Base-by-base conservation (phyloP, 164 flowering plant species). In the Houttuynia cordata region DNA sequence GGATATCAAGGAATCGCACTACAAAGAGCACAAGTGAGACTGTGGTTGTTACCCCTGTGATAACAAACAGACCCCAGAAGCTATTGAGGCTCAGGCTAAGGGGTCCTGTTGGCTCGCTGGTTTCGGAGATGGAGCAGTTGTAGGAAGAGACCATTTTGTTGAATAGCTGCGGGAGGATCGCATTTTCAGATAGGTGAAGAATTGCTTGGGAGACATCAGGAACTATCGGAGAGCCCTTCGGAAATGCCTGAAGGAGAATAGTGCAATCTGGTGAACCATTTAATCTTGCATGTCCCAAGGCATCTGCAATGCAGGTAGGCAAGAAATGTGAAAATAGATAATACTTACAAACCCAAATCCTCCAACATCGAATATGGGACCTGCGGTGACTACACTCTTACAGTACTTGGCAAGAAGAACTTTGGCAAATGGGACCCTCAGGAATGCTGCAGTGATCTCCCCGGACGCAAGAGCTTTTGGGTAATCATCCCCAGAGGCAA, bases 151-250 rank as follows among this genome's bases (percentile, higher is more conserved):
- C 57, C 64, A 61, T 60, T 8, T 63, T 37, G 10, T 69, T 47
- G 9, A 69, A 59, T 21, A 68, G 12, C 14, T 19, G 7, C 45
- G 22, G 55, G 17, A 73, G n/a, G n/a, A 1, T 57, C 0, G 74
- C 73, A n/a, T 57, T 56, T 58, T 75, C 75, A 8, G 65, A 49
- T 21, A 71, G 21, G 4, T 24, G 45, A 20, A 75, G 57, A 60
- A 75, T 64, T 7, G 71, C 78, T 63, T 67, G 41, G 0, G 78
- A 75, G 20, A 72, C 8, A 30, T 72, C 70, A 6, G 37, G 41
- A 0, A 68, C 70, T 25, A 70, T 21, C 6, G 71, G 72, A 56
- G 72, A 72, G 7, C 70, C 76, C 61, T 70, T 64, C 30, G 62
- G 71, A 45, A 72, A 75, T 0, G 65, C 71, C 78, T 72, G 64